phyloP scores from a whole-genome alignment of 202 grass and related monocot genomes.

The Bolboschoenoplectus hybrid region DNA sequence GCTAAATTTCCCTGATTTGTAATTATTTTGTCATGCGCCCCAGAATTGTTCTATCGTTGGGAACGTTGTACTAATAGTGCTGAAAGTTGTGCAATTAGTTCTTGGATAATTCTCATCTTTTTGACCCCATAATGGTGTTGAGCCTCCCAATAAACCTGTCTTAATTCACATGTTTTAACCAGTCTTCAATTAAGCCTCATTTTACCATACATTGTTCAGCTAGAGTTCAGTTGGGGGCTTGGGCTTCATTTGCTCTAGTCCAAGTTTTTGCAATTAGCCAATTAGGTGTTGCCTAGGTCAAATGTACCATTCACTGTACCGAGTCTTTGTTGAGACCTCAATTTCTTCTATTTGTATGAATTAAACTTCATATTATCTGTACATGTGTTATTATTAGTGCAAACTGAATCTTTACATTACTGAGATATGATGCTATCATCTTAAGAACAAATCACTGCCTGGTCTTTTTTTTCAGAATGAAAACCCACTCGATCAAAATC shows the following conservation, averaged over 20 bases:
- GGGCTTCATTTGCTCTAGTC: neutral
- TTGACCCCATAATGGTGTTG: neutral
- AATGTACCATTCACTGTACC: neutral
- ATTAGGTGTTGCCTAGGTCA: neutral
- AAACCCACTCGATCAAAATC: neutral
- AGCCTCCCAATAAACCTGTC: neutral
- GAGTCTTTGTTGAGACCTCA: neutral
- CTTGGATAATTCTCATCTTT: neutral
- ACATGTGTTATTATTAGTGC: neutral
- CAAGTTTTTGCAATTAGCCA: neutral
- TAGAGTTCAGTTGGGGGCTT: neutral
- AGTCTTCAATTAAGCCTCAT: neutral
- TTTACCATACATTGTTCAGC: neutral
- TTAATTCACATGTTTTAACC: neutral
- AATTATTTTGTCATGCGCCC: neutral
- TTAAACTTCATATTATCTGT: neutral
- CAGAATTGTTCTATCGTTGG: neutral
- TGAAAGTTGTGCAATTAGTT: neutral
- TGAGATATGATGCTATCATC: neutral
- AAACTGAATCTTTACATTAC: neutral
- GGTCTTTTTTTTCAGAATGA: constrained; percentile 19
- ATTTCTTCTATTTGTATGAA: constrained; percentile 9
- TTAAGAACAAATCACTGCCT: neutral
- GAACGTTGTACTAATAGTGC: neutral
- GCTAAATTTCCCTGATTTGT: neutral